Evolutionary conservation across 768 basidiomycete genomes (phyloP).

Genomic region (Holtermanniella nyarrowii): DNA sequence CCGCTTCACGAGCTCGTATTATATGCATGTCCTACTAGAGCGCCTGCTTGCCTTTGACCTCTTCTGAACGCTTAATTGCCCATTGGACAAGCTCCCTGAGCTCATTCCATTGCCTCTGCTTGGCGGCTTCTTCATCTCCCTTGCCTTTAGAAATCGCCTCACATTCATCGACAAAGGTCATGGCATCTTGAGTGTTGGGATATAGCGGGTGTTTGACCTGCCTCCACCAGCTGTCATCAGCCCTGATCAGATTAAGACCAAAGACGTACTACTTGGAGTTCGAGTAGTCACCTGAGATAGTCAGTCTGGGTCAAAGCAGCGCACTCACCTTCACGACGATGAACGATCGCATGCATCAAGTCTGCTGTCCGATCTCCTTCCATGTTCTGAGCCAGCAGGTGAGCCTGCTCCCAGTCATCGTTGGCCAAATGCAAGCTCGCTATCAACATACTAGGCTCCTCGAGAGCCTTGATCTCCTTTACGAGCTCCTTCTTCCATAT

Average conservation of each 20-base stretch:
- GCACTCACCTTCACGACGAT: slow-evolving; percentile 32
- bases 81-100: slow-evolving; percentile 29
- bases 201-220: slow-evolving; percentile 27
- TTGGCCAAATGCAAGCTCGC: slow-evolving; percentile 30
- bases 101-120: slow-evolving; percentile 33
- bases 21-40: no score
- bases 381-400: slow-evolving; percentile 32
- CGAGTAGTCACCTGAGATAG: slow-evolving; percentile 34
- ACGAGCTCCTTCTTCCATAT: no score
- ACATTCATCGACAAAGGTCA: slow-evolving; percentile 33
- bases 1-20: no score
- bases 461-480: neutral
- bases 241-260: neutral
- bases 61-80: slow-evolving; percentile 17
- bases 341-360: slow-evolving; percentile 35
- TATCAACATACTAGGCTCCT: neutral
- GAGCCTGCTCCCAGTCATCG: slow-evolving; percentile 34
- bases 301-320: neutral
- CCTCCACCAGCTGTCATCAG: slow-evolving; percentile 26
- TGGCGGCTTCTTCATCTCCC: slow-evolving; percentile 13
- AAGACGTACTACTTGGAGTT: slow-evolving; percentile 36
- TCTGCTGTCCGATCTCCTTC: slow-evolving; percentile 36
- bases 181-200: slow-evolving; percentile 14
- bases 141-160: slow-evolving; percentile 12
- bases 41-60: neutral